Conservation (phyloP, 2,329 filamentous ascomycete genomes). For the Alternaria brassicicola region DNA sequence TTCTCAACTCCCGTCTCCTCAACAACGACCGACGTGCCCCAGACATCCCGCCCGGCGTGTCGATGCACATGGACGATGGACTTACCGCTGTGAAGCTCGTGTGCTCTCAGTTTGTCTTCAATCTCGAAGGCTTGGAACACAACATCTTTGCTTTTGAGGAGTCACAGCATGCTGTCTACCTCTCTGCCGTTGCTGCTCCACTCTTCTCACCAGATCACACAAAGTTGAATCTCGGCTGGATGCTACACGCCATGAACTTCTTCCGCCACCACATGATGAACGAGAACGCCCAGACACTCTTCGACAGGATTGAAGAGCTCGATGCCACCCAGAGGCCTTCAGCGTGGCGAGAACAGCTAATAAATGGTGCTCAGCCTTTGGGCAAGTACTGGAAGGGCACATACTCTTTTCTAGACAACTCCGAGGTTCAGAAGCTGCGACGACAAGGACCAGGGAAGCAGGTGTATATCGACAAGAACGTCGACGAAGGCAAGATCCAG, state of each 20-base stretch:
- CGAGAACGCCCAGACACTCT: slow-evolving; percentile 47
- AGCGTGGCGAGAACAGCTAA: slow-evolving; percentile 50
- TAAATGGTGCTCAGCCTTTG: slow-evolving; percentile 44
- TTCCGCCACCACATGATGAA: slow-evolving; percentile 59
- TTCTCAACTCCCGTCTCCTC: slow-evolving; percentile 36
- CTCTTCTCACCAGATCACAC: slow-evolving; percentile 45
- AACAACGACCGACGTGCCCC: slow-evolving; percentile 33
- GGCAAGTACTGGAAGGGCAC: slow-evolving; percentile 59
- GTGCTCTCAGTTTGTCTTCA: slow-evolving; percentile 41
- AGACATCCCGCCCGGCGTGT: slow-evolving; percentile 4
- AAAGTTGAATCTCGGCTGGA: slow-evolving; percentile 54
- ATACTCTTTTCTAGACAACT: slow-evolving; percentile 51
- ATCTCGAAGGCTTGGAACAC: slow-evolving; percentile 18
- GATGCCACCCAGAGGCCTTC: slow-evolving; percentile 48
- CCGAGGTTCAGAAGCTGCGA: slow-evolving; percentile 25
- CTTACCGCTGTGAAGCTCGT: slow-evolving; percentile 44
- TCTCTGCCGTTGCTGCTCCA: slow-evolving; percentile 37
- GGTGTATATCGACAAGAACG: slow-evolving; percentile 40
- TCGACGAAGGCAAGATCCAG: slow-evolving; percentile 39
- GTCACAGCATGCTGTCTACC: slow-evolving; percentile 56
- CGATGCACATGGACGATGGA: slow-evolving; percentile 11
- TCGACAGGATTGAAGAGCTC: slow-evolving; percentile 46
- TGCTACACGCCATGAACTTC: slow-evolving; percentile 59
- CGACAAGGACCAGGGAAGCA: slow-evolving; percentile 25
- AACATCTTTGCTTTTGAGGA: slow-evolving; percentile 50